Percentiles rank a stretch among this genome's conserved stretches.
Conservation (phyloP, 176 grass and related monocot genomes). For the Carex littledalei region DNA sequence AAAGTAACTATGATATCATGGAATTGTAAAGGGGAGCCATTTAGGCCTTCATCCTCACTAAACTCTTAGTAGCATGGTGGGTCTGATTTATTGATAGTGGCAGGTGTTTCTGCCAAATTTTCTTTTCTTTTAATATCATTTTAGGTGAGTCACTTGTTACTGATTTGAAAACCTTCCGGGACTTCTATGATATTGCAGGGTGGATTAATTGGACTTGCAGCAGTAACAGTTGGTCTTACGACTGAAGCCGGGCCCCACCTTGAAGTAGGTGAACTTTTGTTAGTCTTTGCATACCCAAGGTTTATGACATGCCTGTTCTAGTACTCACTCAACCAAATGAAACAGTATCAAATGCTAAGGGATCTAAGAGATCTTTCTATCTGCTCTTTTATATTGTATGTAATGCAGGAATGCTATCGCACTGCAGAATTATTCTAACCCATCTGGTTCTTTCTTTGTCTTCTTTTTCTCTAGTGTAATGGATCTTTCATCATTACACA, state of each 20-base stretch:
- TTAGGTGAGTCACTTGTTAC: background rate
- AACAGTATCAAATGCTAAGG: background rate
- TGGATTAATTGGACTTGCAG: constrained; percentile 91
- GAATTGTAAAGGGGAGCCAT: background rate
- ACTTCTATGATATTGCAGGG: constrained; percentile 54
- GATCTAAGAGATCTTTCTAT: background rate
- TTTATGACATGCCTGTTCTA: background rate
- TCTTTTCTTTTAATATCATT: background rate
- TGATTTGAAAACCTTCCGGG: constrained; percentile 7
- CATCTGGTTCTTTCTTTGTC: background rate
- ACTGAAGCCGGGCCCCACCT: constrained; percentile 79
- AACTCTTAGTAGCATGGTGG: background rate
- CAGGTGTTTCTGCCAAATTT: background rate
- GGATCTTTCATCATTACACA: background rate
- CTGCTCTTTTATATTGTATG: background rate
- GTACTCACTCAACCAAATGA: background rate
- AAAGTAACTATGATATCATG: background rate
- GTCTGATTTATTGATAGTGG: background rate
- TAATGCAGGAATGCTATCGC: background rate
- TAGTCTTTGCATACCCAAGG: background rate
- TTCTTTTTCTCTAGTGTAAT: background rate
- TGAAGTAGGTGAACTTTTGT: constrained; percentile 41
- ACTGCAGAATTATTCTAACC: background rate
- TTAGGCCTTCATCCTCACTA: background rate
- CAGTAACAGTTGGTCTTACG: constrained; percentile 88